phyloP scores from a whole-genome alignment of 1,284 basidiomycete species.

The Hortiboletus rubellus region DNA sequence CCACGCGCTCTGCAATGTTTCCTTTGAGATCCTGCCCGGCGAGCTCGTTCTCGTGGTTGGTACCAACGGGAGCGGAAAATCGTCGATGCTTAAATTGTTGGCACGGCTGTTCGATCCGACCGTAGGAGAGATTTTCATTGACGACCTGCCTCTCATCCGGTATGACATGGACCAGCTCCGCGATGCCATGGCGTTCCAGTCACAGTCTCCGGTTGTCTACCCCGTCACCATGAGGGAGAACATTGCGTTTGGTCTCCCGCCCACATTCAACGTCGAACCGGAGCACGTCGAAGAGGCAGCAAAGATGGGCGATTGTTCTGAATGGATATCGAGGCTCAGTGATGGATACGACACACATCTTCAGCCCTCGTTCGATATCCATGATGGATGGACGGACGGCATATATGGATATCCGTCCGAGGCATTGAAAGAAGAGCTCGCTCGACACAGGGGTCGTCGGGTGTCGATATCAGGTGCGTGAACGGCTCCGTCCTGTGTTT shows the following conservation, averaged over 20 bases:
- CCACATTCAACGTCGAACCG: constrained; percentile 6
- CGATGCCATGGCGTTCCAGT: constrained; percentile 38
- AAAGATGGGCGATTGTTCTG: constrained; percentile 37
- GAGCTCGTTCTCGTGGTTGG: constrained; percentile 50
- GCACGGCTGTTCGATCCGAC: constrained; percentile 41
- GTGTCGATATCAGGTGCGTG: constrained; percentile 31
- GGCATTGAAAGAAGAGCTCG: constrained; percentile 16
- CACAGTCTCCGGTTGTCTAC: constrained; percentile 43
- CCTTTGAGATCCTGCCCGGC: constrained; percentile 44
- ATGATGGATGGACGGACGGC: constrained; percentile 17
- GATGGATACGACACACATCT: constrained; percentile 40
- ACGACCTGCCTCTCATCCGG: constrained; percentile 33
- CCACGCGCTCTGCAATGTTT: constrained; percentile 37
- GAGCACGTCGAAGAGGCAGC: constrained; percentile 37
- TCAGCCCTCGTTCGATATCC: constrained; percentile 32
- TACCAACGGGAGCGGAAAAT: constrained; percentile 51
- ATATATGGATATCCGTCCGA: constrained; percentile 20
- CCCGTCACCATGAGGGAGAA: constrained; percentile 46
- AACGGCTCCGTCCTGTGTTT: too few species aligned
- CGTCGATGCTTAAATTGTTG: constrained; percentile 47
- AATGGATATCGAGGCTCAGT: constrained; percentile 36
- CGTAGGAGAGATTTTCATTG: constrained; percentile 41
- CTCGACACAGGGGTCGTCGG: constrained; percentile 4
- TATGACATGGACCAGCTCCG: constrained; percentile 36
- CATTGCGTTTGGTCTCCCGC: constrained; percentile 36